These are phyloP conservation scores for Triangularia verruculosa DNA, from an alignment of 2,329 filamentous ascomycete species.

Conservation along the genomic window DNA sequence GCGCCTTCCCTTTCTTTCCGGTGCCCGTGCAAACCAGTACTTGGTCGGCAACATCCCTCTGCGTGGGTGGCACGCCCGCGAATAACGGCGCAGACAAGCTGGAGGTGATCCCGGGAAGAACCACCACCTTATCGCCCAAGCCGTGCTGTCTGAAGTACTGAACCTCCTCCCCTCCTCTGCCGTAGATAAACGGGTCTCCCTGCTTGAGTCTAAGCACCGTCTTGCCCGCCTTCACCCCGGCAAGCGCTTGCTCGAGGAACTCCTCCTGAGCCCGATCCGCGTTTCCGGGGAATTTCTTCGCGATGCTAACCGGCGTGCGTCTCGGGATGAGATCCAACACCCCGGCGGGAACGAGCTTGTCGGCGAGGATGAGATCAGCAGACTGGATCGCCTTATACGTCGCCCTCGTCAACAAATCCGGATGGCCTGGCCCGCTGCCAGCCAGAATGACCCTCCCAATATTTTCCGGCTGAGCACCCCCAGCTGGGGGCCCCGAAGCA, in stretches of 20 bases:
- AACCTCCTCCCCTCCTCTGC: constrained; percentile 89
- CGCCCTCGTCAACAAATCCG: constrained; percentile 81
- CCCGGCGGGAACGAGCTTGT: constrained; percentile 80
- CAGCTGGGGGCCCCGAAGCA: not conserved
- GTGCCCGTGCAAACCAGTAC: constrained; percentile 96
- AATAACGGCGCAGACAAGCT: constrained; percentile 86
- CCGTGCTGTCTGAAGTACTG: constrained; percentile 75
- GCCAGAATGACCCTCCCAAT: constrained; percentile 79
- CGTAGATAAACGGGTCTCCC: constrained; percentile 95
- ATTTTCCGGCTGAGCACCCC: not conserved
- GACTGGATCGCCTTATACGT: constrained; percentile 72
- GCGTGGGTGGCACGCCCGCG: constrained; percentile 81
- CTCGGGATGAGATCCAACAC: constrained; percentile 89
- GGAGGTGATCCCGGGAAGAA: constrained; percentile 88
- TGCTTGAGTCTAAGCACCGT: constrained; percentile 90
- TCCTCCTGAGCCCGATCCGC: constrained; percentile 92
- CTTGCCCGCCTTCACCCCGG: constrained; percentile 62
- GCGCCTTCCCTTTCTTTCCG: constrained; percentile 80
- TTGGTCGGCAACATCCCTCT: constrained; percentile 86
- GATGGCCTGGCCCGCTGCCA: constrained; percentile 88
- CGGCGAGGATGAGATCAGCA: constrained; percentile 77
- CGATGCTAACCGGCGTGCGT: constrained; percentile 84
- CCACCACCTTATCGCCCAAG: constrained; percentile 59
- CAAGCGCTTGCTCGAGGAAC: constrained; percentile 73
- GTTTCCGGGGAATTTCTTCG: constrained; percentile 96